These are phyloP conservation scores for Aspergillus diversus DNA, from an alignment of 495 filamentous ascomycete species.

Conservation along the genomic window DNA sequence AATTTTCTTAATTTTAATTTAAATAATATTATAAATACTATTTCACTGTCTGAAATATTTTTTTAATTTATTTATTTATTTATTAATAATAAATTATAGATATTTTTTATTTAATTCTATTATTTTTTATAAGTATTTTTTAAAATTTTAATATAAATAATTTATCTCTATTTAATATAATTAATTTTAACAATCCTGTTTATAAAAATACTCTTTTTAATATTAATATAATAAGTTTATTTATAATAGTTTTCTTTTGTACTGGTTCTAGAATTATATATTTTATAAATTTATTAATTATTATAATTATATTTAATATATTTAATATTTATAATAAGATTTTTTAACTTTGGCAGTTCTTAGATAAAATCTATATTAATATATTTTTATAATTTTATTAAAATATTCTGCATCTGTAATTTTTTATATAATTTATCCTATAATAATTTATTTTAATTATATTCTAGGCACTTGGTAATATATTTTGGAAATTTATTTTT, in stretches of 20 bases:
- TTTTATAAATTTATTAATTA: background rate
- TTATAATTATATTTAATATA: background rate
- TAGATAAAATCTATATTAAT: conserved; percentile 9
- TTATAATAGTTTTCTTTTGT: background rate
- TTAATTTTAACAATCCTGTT: background rate
- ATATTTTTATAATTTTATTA: conserved; percentile 3
- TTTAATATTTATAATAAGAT: conserved; percentile 11
- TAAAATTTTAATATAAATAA: conserved; percentile 4
- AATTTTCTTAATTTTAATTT: background rate
- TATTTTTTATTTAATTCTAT: background rate
- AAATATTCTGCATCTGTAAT: background rate
- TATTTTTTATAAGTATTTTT: background rate
- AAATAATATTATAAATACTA: no score
- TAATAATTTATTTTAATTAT: conserved; percentile 6
- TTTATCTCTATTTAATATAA: background rate
- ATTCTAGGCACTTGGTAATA: no score
- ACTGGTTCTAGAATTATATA: conserved; percentile 7
- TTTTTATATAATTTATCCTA: conserved; percentile 1
- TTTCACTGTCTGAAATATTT: background rate
- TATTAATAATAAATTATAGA: background rate
- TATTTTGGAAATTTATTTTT: no score
- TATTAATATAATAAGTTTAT: background rate
- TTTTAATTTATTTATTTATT: background rate
- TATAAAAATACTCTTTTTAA: conserved; percentile 4
- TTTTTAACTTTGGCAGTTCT: conserved; percentile 1